These are phyloP conservation scores for Lactuca sativa DNA, from an alignment of 129 eudicot genomes.

Conservation along the genomic window DNA sequence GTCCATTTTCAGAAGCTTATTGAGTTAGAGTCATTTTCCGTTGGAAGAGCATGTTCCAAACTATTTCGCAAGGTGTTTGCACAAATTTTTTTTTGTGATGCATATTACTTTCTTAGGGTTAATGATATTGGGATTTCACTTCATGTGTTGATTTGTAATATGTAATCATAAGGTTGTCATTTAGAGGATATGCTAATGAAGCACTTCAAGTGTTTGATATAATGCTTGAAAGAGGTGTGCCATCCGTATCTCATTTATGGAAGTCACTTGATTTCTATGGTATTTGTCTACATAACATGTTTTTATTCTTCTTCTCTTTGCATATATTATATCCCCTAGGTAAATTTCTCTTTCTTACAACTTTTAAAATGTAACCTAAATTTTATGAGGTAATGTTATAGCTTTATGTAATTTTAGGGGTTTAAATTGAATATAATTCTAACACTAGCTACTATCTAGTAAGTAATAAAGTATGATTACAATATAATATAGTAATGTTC, in stretches of 20 bases:
- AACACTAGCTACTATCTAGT: no score
- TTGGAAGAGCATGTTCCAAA: conserved; percentile 28
- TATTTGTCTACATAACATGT: no score
- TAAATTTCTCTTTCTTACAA: no score
- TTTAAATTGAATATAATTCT: no score
- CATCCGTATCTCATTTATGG: conserved; percentile 44
- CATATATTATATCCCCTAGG: no score
- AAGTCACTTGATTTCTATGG: conserved; percentile 57
- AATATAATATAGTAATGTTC: no score
- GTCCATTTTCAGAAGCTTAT: conserved; percentile 40
- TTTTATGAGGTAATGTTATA: no score
- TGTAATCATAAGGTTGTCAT: conserved; percentile 47
- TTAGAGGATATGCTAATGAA: conserved; percentile 54
- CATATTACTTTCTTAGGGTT: conserved; percentile 38
- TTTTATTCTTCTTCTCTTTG: no score
- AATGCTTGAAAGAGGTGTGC: conserved; percentile 55
- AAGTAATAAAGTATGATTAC: no score
- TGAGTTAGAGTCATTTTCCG: conserved; percentile 1
- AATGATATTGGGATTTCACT: conserved; percentile 39
- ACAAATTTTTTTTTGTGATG: conserved; percentile 42
- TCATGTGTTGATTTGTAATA: conserved; percentile 49
- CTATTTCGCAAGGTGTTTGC: conserved; percentile 33
- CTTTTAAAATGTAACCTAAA: no score
- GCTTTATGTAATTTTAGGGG: no score
- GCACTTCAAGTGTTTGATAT: conserved; percentile 47